A percentile compares a stretch with the other conserved stretches of the same genome.
Conservation (phyloP, 768 basidiomycete genomes). For the Calocera cornea region DNA sequence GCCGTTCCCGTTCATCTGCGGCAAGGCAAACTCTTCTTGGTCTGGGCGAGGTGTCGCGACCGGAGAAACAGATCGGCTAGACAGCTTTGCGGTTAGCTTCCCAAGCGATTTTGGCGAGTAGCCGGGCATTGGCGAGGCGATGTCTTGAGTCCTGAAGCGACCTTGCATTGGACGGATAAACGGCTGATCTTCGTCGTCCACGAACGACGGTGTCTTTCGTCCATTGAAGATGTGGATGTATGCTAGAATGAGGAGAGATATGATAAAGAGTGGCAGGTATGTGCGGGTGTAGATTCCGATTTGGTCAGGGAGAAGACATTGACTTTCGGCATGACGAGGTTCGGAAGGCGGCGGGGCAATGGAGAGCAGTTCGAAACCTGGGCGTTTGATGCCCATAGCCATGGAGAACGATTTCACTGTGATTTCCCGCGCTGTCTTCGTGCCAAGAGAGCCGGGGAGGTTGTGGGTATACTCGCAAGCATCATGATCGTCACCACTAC, state of each 20-base stretch:
- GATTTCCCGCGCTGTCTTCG: conserved; percentile 44
- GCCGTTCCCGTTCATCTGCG: background rate
- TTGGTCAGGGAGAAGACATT: conserved; percentile 75
- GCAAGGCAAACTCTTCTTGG: background rate
- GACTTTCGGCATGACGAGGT: background rate
- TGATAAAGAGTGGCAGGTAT: conserved; percentile 54
- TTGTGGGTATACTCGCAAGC: conserved; percentile 69
- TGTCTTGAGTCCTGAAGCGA: conserved; percentile 6
- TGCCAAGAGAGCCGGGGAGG: conserved; percentile 18
- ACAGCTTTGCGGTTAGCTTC: background rate
- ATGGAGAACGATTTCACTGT: conserved; percentile 85
- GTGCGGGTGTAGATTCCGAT: conserved; percentile 54
- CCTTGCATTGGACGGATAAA: background rate
- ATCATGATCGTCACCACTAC: conserved; percentile 88
- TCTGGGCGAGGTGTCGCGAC: background rate
- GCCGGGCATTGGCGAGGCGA: background rate
- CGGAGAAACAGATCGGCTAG: background rate
- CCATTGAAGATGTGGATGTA: background rate
- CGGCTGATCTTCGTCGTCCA: background rate
- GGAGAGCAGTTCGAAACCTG: conserved; percentile 84
- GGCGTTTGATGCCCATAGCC: conserved; percentile 69
- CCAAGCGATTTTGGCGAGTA: conserved; percentile 2
- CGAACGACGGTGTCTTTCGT: background rate
- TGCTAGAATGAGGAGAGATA: conserved; percentile 36
- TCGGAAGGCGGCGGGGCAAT: conserved; percentile 34